phyloP scores from a whole-genome alignment of 352 stramenopile species.

The Pythium monospermum region DNA sequence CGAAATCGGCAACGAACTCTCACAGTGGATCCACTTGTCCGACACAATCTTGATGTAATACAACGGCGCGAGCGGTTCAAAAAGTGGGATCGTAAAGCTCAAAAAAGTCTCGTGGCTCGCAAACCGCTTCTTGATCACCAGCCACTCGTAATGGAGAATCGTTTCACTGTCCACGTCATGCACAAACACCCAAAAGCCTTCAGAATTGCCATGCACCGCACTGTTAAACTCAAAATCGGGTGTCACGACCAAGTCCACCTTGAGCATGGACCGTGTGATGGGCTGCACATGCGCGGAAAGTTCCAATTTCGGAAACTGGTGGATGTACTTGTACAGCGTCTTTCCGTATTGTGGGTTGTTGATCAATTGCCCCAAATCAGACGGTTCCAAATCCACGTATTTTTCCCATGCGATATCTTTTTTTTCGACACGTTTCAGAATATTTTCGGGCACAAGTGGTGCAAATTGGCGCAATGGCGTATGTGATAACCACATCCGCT shows the following conservation, averaged over 20 bases:
- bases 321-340: constrained; percentile 96
- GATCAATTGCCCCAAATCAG: constrained; percentile 96
- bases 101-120: constrained; percentile 76
- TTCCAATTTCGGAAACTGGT: constrained; percentile 98
- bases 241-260: constrained; percentile 93
- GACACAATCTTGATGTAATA: constrained; percentile 98
- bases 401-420: constrained; percentile 99
- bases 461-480: constrained; percentile 97
- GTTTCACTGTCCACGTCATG: constrained; percentile 98
- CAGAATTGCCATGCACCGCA: constrained; percentile 94
- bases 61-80: constrained; percentile 96
- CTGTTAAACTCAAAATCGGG: constrained; percentile 98
- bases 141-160: constrained; percentile 98
- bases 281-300: constrained; percentile 96
- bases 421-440: constrained; percentile 96
- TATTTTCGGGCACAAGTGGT: constrained; percentile 90
- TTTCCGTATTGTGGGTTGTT: constrained; percentile 98
- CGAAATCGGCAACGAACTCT: constrained; percentile 94
- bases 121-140: constrained; percentile 91
- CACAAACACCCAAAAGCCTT: constrained; percentile 98
- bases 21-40: constrained; percentile 98
- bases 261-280: constrained; percentile 97
- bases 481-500: constrained; percentile 97
- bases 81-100: constrained; percentile 96
- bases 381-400: constrained; percentile 95